Evolutionary conservation across 371 early-diverging fungal genomes (phyloP).

Genomic region (Lichtheimia hyalospora): DNA sequence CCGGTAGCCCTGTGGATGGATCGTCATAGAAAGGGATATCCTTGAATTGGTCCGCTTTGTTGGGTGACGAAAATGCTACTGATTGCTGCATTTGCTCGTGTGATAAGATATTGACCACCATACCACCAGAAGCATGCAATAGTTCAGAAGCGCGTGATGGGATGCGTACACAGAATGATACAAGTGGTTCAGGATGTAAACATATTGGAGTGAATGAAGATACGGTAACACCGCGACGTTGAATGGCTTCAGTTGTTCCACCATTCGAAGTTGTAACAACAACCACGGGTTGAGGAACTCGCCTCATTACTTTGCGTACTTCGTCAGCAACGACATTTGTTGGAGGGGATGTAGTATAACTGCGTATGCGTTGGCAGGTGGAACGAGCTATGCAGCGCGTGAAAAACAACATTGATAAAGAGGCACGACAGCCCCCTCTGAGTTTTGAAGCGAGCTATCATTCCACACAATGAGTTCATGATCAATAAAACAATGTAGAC

Average conservation of each 20-base stretch:
- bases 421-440: no score
- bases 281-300: slow-evolving; percentile 65
- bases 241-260: slow-evolving; percentile 13
- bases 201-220: slow-evolving; percentile 72
- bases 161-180: slow-evolving; percentile 64
- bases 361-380: no score
- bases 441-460: no score
- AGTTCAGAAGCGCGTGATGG: slow-evolving; percentile 64
- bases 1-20: slow-evolving; percentile 53
- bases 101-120: slow-evolving; percentile 63
- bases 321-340: slow-evolving; percentile 34
- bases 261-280: slow-evolving; percentile 54
- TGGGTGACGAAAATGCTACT: slow-evolving; percentile 64
- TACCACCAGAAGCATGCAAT: slow-evolving; percentile 54
- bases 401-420: no score
- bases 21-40: slow-evolving; percentile 56
- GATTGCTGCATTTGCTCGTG: slow-evolving; percentile 65
- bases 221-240: slow-evolving; percentile 67
- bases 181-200: slow-evolving; percentile 61
- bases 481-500: no score
- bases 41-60: slow-evolving; percentile 52
- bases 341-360: neutral
- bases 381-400: no score
- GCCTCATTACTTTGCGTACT: slow-evolving; percentile 61
- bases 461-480: no score